Conservation (phyloP, 495 filamentous ascomycete genomes). For the Pyrenula aspistea region DNA sequence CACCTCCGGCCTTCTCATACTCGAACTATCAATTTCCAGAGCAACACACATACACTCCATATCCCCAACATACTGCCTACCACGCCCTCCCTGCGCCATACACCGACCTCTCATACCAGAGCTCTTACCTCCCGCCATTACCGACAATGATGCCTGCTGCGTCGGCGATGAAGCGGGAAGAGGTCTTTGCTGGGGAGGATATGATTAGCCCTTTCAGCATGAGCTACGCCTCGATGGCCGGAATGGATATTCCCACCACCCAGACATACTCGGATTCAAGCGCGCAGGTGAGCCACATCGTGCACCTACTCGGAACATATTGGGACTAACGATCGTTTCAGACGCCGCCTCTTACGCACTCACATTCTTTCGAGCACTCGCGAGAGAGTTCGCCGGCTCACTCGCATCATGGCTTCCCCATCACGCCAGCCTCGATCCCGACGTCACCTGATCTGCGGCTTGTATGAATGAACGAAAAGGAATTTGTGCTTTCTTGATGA, state of each 20-base stretch:
- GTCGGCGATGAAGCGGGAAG: constrained; percentile 46
- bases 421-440: constrained; percentile 57
- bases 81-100: constrained; percentile 45
- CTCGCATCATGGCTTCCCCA: constrained; percentile 42
- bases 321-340: constrained; percentile 28
- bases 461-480: background rate
- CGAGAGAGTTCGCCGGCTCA: constrained; percentile 40
- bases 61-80: constrained; percentile 52
- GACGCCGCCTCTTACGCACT: constrained; percentile 80
- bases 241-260: constrained; percentile 56
- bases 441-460: constrained; percentile 34
- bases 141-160: constrained; percentile 43
- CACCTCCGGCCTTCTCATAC: constrained; percentile 66
- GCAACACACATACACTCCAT: constrained; percentile 50
- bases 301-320: constrained; percentile 4
- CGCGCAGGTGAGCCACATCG: constrained; percentile 42
- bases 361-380: constrained; percentile 70
- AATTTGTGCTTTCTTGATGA: background rate
- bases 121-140: constrained; percentile 50
- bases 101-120: constrained; percentile 43
- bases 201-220: constrained; percentile 62
- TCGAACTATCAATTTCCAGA: constrained; percentile 56
- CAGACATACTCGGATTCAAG: constrained; percentile 51
- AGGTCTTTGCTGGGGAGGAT: constrained; percentile 46
- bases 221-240: constrained; percentile 62